Conservation (phyloP, 768 basidiomycete species). For the Mycena alexandri region DNA sequence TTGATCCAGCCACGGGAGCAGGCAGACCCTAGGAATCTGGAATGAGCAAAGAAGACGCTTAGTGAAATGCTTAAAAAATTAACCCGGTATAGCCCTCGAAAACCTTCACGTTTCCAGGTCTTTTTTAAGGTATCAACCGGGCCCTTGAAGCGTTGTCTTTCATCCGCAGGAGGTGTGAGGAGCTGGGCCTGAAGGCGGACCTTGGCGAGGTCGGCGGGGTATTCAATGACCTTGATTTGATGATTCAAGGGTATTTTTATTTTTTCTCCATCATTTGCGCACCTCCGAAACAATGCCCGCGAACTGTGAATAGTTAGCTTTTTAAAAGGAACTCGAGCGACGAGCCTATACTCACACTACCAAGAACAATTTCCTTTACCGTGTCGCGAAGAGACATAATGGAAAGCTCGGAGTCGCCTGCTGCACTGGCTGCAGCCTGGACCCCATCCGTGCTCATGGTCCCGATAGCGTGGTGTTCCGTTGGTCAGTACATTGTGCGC, state of each 20-base stretch:
- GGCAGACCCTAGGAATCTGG: conserved; percentile 80
- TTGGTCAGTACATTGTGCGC: conserved; percentile 16
- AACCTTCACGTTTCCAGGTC: conserved; percentile 86
- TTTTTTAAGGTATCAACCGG: conserved; percentile 88
- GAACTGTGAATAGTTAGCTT: conserved; percentile 55
- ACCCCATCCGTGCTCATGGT: conserved; percentile 38
- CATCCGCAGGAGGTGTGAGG: conserved; percentile 67
- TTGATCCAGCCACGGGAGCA: conserved; percentile 91
- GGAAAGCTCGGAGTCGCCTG: conserved; percentile 32
- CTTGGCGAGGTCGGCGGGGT: conserved; percentile 96
- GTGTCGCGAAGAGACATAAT: conserved; percentile 43
- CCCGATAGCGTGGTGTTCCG: conserved; percentile 3
- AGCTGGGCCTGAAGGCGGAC: conserved; percentile 95
- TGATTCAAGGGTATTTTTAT: conserved; percentile 50
- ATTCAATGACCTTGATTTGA: conserved; percentile 73
- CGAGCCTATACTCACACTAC: conserved; percentile 59
- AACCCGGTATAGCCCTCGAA: conserved; percentile 90
- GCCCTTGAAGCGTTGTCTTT: conserved; percentile 74
- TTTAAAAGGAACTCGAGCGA: conserved; percentile 1
- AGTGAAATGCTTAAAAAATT: conserved; percentile 42
- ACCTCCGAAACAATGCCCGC: conserved; percentile 85
- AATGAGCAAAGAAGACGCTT: background rate
- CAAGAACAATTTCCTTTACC: conserved; percentile 66
- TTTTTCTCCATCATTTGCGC: background rate
- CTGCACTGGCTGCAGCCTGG: conserved; percentile 11